Conservation (phyloP, 2,329 filamentous ascomycete genomes). For the Colletotrichum sp. region DNA sequence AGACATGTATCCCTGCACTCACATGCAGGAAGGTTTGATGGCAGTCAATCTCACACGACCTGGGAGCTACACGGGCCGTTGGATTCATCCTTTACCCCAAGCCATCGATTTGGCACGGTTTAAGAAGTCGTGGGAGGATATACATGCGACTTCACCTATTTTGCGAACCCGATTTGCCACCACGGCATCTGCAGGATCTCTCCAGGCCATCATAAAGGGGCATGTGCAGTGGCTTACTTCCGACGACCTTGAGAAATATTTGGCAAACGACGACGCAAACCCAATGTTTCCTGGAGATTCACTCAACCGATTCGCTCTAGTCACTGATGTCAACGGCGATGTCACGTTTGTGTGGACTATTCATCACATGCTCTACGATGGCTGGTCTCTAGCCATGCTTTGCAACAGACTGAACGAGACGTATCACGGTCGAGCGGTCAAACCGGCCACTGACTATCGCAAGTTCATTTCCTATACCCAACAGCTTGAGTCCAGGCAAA, state of each 20-base stretch:
- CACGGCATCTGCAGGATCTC: neutral
- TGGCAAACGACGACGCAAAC: neutral
- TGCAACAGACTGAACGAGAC: neutral
- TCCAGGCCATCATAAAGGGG: constrained; percentile 55
- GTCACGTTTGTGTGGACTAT: constrained; percentile 23
- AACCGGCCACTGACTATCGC: neutral
- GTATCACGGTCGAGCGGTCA: neutral
- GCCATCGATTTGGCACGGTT: constrained; percentile 17
- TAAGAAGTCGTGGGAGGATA: constrained; percentile 22
- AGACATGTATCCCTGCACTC: constrained; percentile 26
- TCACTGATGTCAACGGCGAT: neutral
- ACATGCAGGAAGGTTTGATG: constrained; percentile 26
- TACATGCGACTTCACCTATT: constrained; percentile 17
- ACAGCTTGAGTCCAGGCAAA: neutral
- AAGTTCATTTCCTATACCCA: neutral
- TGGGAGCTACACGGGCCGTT: constrained; percentile 23
- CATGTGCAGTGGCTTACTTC: neutral
- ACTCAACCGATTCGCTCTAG: constrained; percentile 23
- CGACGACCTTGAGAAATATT: constrained; percentile 3
- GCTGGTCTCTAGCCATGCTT: constrained; percentile 2
- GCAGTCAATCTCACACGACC: constrained; percentile 26
- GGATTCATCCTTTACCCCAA: constrained; percentile 9
- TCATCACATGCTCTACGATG: constrained; percentile 19
- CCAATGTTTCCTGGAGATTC: constrained; percentile 25
- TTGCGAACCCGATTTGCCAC: constrained; percentile 25